Conservation (phyloP, 495 filamentous ascomycete genomes). For the Xylaria flabelliformis region DNA sequence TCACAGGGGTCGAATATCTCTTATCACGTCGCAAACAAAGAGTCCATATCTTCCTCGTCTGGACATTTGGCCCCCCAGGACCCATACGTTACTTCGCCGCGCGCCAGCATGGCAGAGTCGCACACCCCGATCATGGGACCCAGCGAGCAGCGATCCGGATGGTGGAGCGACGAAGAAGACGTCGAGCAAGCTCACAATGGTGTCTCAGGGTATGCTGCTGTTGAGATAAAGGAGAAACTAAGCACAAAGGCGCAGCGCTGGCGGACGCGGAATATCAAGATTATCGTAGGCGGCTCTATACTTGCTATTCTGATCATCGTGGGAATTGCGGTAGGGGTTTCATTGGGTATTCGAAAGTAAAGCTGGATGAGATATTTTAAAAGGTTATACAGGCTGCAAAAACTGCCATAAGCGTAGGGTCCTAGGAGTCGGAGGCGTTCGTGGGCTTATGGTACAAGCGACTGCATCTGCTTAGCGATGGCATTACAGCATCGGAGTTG, state of each 20-base stretch:
- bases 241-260: not conserved
- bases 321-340: slow-evolving; percentile 16
- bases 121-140: slow-evolving; percentile 20
- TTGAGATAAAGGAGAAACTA: slow-evolving; percentile 4
- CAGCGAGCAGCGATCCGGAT: slow-evolving; percentile 26
- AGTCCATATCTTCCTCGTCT: slow-evolving; percentile 11
- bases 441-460: not conserved
- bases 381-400: no score
- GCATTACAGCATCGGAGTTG: slow-evolving; percentile 8
- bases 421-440: not conserved
- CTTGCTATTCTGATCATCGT: slow-evolving; percentile 8
- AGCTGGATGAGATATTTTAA: not conserved
- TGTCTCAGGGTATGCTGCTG: not conserved
- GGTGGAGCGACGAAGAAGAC: slow-evolving; percentile 26
- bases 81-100: not conserved
- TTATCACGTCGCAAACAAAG: slow-evolving; percentile 20
- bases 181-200: not conserved
- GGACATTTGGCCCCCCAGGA: not conserved
- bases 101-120: slow-evolving; percentile 18
- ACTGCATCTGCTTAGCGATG: not conserved
- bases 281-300: slow-evolving; percentile 6
- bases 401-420: not conserved
- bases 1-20: slow-evolving; percentile 3
- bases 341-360: not conserved
- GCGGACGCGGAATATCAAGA: slow-evolving; percentile 13